Base-by-base conservation (phyloP, 208 protist genomes). In the Porcisia hertigi region DNA sequence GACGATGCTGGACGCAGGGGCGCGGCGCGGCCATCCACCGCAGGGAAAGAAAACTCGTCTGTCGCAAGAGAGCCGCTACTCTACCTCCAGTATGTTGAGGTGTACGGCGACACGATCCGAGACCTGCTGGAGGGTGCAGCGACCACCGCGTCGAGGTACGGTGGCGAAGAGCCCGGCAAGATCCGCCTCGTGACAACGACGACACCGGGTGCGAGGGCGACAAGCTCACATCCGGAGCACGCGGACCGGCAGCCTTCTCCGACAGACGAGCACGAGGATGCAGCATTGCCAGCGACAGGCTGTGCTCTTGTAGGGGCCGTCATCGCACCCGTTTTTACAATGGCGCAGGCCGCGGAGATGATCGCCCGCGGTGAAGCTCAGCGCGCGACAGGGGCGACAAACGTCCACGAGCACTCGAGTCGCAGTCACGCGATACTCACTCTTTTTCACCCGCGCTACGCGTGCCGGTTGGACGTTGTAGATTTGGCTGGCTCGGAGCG, bases 381-480 rank as follows among this genome's bases (percentile, higher is more conserved):
- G 20, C 89, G 98, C 1, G 96, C 94, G 9, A 98, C 97, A 0
- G 97, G 88, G 8, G 82, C 93, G 3, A 99, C 98, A 12, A 79
- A 87, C 52, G 97, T 99, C 66, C 97, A 98, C 77, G 89, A 80
- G 62, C 83, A 88, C 58, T 96, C 87, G 5, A 96, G 88, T 49
- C 92, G 98, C 43, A 95, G 90, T 47, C 98, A 99, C 75, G 88
- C 94, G 63, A 92, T 99, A 69, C 94, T 98, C 70, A 98, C 95
- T 25, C 82, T 99, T 1, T 93, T 95, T 60, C 86, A 95, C 70
- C 71, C 92, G 58, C 60, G 80, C 43, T 78, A 77, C 30, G 69
- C 83, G 47, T 98, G 75, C 54, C 69, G 97, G 64, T 71, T 99
- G 34, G 89, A 94, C 75, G 79, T 99, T 0, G 98, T 99, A 41